Evolutionary conservation across 208 protist genomes (phyloP), one percentile per base, ranked within the genome.

Genomic region (Trypanosoma platydactyli): DNA sequence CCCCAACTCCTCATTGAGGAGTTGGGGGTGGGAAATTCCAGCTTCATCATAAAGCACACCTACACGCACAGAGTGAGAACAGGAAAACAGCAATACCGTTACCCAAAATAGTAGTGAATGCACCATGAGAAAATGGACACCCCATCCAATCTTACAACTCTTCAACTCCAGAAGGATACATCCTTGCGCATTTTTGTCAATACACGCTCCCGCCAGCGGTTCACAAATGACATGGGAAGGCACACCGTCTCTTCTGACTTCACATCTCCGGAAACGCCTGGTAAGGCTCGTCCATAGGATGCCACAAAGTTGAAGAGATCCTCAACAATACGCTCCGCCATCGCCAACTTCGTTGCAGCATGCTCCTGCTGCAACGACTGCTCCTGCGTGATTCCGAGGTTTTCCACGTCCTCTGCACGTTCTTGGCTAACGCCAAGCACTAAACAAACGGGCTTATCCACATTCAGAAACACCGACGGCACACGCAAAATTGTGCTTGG

Each of bases 251-350:
- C 89, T 30, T 86, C 84, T 1, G 45, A 56, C 48, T 48, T 20
- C 44, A 38, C n/a, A 27, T 65, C 60, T 20, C 30, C 62, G 12
- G 53, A 20, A 22, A 68, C 42, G 50, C 24, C 49, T 5, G 61
- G 45, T 29, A 54, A 22, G 29, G 48, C 20, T 7, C 63, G 76
- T 0, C 77, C 86, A 68, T 95, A 90, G 54, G 82, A 90, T 11
- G 59, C 29, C 0, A 91, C 68, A 71, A 92, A 92, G 24, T 81
- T 74, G 54, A 83, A 95, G 4, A 95, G 51, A 53, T 92, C 86
- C 58, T 86, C 75, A 35, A 90, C 73, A 27, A 95, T 59, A 11
- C 80, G 68, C 68, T 91, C 86, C 2, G 86, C 77, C 41, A 95
- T 79, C 9, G 71, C 82, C 2, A 80, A 42, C 53, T 75, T 75